Base-by-base conservation (phyloP, 148 eudicot genomes). In the Euryodendron excelsum region DNA sequence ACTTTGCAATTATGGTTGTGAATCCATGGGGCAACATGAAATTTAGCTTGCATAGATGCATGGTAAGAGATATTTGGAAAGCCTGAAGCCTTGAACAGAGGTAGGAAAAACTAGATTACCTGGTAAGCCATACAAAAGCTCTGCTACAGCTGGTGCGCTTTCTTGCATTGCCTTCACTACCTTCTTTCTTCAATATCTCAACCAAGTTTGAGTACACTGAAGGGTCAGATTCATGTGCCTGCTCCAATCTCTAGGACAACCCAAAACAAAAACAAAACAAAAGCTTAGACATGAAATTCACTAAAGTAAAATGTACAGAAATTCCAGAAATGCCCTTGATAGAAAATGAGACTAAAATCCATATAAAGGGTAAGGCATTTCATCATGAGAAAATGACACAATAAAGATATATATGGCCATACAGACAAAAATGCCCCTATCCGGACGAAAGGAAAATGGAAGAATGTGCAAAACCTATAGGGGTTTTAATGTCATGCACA, bases 71-170 rank as follows among this genome's bases (percentile, higher is more conserved):
- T n/a, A n/a, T n/a, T n/a, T n/a, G n/a, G n/a, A n/a, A n/a, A n/a
- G n/a, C n/a, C n/a, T n/a, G n/a, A n/a, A n/a, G n/a, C n/a, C n/a
- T n/a, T n/a, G n/a, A n/a, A n/a, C n/a, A n/a, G n/a, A n/a, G n/a
- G n/a, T n/a, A n/a, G n/a, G n/a, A n/a, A n/a, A n/a, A n/a, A n/a
- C n/a, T n/a, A n/a, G n/a, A 48, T 69, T 84, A 92, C 98, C 98
- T 88, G 72, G 90, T 92, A 47, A 94, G 98, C 98, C 98, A 94
- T 52, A 94, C 78, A 79, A 94, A 80, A 76, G 95, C 93, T 82
- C 86, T 91, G 72, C 89, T 88, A 70, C 89, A 90, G 64, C 91
- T 91, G 68, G 86, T 84, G 76, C 73, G 73, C 65, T 85, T 90
- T 81, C 82, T 94, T 69, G 95, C 91, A 33, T 70, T 87, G 72